A percentile compares a stretch with the other conserved stretches of the same genome.
These are phyloP conservation scores for Hibiscus trionum DNA, from an alignment of 345 rosid species.

Conservation along the genomic window DNA sequence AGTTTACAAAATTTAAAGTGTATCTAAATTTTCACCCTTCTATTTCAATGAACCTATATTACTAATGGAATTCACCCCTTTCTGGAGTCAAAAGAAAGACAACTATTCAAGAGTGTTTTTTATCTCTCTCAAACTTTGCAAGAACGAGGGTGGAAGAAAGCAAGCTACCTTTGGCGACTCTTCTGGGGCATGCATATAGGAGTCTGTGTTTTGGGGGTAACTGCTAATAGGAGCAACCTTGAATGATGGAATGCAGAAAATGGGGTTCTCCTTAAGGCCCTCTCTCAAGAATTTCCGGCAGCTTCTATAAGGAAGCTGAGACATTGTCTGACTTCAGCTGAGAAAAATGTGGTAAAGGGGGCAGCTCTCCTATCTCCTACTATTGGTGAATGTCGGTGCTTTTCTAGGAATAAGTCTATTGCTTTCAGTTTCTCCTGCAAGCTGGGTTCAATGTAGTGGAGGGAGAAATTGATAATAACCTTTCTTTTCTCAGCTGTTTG, in stretches of 20 bases:
- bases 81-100: not conserved
- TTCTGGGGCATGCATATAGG: not conserved
- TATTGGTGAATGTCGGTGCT: not conserved
- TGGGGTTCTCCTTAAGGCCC: not conserved
- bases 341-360: not conserved
- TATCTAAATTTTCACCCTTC: not conserved
- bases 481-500: slow-evolving; percentile 11
- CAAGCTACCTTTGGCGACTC: not conserved
- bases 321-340: not conserved
- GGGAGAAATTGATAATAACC: not conserved
- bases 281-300: not conserved
- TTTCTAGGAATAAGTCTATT: not conserved
- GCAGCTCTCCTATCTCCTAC: not conserved
- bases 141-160: not conserved
- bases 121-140: not conserved
- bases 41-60: not conserved
- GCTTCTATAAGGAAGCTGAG: not conserved
- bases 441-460: not conserved
- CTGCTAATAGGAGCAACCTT: not conserved
- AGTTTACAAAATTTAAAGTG: not conserved
- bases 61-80: not conserved
- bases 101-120: not conserved
- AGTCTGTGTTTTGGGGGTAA: not conserved
- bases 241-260: not conserved
- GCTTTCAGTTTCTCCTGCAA: slow-evolving; percentile 1